Evolutionary conservation across 169 alveolate genomes (phyloP), one percentile per base, ranked within the genome.

Genomic region (Plasmodium ovale): DNA sequence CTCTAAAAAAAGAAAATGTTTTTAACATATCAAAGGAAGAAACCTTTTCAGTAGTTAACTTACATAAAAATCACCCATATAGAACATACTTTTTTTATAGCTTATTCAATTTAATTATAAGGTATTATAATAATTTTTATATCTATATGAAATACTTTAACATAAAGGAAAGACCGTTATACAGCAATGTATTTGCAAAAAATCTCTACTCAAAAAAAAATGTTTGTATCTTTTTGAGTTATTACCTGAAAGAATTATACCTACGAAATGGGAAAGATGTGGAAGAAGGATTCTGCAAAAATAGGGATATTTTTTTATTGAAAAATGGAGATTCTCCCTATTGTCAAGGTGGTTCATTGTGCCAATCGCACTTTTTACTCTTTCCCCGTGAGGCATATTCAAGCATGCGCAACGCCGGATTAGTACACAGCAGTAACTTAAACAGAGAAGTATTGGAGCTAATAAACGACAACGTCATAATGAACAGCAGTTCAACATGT

Each of bases 1-100:
- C 90, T 5, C 70, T 82, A 31, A 56, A 82, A 33, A 82, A 65
- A 67, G 42, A 82, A 42, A 67, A 21, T 51, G 90, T 82, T 56
- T 82, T 82, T 51, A 82, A 65, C 21, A 65, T 82, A 14, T 25
- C 54, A 33, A 49, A 51, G 14, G 23, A 77, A 23, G 33, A 14
- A 19, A n/a, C 54, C n/a, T 82, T 82, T 67, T 51, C 90, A 19
- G 31, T 82, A 16, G 42, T 82, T 39, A 65, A 33, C 35, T 31
- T 82, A 5, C 31, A 56, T 16, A 49, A 42, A 67, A 35, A 58
- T 16, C 67, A 82, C 9, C 90, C 90, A 1, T 82, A 51, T 59
- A 51, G 58, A 82, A 69, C 25, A 9, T 65, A 82, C 37, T 79
- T 79, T 65, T 79, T 25, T 65, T 42, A 79, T 39, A 37, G 29